Conservation (phyloP, 352 stramenopile genomes). For the Globisporangium paroecandrum region DNA sequence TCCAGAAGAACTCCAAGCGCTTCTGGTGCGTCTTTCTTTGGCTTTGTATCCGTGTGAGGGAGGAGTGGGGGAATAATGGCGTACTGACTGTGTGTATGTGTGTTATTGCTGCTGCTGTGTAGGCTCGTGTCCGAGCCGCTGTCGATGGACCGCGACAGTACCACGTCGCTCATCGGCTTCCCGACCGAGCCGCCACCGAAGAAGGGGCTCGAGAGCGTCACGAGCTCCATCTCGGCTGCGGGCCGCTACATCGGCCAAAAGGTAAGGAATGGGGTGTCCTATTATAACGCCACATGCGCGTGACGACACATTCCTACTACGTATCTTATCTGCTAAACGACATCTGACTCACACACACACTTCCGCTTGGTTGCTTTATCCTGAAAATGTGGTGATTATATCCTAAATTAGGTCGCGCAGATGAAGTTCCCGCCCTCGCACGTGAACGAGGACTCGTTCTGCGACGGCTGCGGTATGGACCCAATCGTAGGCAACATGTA, state of each 20-base stretch:
- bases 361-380: background rate
- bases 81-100: background rate
- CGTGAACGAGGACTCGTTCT: slow-evolving; percentile 88
- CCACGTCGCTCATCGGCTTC: slow-evolving; percentile 68
- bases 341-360: background rate
- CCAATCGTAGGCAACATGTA: slow-evolving; percentile 88
- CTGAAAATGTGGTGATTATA: background rate
- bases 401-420: slow-evolving; percentile 41
- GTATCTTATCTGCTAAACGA: background rate
- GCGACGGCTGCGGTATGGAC: slow-evolving; percentile 87
- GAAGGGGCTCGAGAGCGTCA: slow-evolving; percentile 48
- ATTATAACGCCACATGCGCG: background rate
- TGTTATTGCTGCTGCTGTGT: background rate
- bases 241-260: slow-evolving; percentile 78
- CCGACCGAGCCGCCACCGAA: slow-evolving; percentile 38
- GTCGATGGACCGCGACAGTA: slow-evolving; percentile 75
- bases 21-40: slow-evolving; percentile 41
- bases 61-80: background rate
- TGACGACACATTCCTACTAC: background rate
- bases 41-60: background rate
- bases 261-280: slow-evolving; percentile 15
- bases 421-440: slow-evolving; percentile 73
- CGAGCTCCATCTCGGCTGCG: slow-evolving; percentile 64
- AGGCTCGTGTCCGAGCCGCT: slow-evolving; percentile 84
- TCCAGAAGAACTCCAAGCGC: slow-evolving; percentile 77